Evolutionary conservation across 805 yeast genomes (phyloP).

Genomic region (Vanderwaltozyma yarrowii): DNA sequence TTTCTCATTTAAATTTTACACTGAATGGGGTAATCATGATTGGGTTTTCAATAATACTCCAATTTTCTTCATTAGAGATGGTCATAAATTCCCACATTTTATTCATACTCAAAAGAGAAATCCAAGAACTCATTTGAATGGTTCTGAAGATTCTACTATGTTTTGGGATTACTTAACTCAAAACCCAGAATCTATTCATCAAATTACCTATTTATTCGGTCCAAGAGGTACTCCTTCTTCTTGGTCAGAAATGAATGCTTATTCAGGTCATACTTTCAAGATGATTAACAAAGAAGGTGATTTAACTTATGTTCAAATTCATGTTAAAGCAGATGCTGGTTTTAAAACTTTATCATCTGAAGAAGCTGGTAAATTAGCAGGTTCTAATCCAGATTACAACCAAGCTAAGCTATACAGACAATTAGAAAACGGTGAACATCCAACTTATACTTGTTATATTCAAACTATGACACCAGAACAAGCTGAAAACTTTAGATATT

Average conservation of each 20-base stretch:
- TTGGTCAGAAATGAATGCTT: constrained; percentile 49
- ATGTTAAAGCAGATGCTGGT: constrained; percentile 42
- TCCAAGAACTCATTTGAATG: constrained; percentile 43
- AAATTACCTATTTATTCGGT: constrained; percentile 46
- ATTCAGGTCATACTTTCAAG: constrained; percentile 57
- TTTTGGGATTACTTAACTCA: constrained; percentile 49
- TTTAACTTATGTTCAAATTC: constrained; percentile 47
- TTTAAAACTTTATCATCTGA: constrained; percentile 34
- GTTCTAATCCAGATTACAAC: constrained; percentile 43
- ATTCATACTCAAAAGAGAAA: constrained; percentile 85
- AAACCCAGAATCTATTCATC: constrained; percentile 50
- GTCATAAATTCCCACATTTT: constrained; percentile 71
- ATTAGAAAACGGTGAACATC: constrained; percentile 39
- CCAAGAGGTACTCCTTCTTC: constrained; percentile 50
- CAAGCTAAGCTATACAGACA: constrained; percentile 32
- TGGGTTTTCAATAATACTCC: constrained; percentile 84
- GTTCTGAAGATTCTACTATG: constrained; percentile 35
- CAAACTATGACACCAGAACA: constrained; percentile 68
- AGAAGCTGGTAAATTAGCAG: constrained; percentile 38
- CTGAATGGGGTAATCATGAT: constrained; percentile 78
- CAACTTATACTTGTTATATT: constrained; percentile 43
- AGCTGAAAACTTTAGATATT: constrained; percentile 64
- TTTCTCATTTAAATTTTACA: constrained; percentile 67
- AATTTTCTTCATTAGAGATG: constrained; percentile 71
- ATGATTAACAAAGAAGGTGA: constrained; percentile 42